phyloP scores from a whole-genome alignment of 306 rosid genomes.

The Acacia confusa region DNA sequence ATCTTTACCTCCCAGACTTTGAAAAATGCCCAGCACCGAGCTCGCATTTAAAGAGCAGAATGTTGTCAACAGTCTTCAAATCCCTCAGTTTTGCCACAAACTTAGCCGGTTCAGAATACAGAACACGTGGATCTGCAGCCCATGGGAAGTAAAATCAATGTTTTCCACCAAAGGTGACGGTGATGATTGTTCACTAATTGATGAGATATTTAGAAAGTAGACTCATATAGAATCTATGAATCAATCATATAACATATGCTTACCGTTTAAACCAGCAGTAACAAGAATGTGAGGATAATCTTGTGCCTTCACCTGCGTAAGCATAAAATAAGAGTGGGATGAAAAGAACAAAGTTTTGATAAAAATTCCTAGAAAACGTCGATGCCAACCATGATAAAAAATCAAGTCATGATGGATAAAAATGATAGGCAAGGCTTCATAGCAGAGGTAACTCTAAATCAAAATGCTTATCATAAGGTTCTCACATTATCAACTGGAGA shows the following conservation, averaged over 20 bases:
- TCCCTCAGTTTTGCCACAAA: slow-evolving; percentile 90
- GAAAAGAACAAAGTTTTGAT: slow-evolving; percentile 3
- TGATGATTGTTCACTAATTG: slow-evolving; percentile 22
- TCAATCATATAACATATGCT: slow-evolving; percentile 25
- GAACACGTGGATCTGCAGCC: slow-evolving; percentile 79
- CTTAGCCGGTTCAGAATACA: slow-evolving; percentile 92
- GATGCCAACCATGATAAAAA: slow-evolving; percentile 8
- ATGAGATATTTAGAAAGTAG: background rate
- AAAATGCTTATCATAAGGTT: slow-evolving; percentile 23
- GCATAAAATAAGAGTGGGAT: slow-evolving; percentile 31
- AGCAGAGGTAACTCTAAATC: slow-evolving; percentile 14
- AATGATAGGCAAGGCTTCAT: background rate
- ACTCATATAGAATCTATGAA: background rate
- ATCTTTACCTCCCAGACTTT: slow-evolving; percentile 84
- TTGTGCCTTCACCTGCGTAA: slow-evolving; percentile 72
- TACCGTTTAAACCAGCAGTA: slow-evolving; percentile 94
- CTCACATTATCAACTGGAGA: slow-evolving; percentile 95
- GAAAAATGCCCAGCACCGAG: slow-evolving; percentile 94
- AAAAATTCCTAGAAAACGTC: slow-evolving; percentile 9
- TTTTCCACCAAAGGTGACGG: slow-evolving; percentile 27
- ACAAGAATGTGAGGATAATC: slow-evolving; percentile 81
- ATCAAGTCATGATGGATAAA: slow-evolving; percentile 16
- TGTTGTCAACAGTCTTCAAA: slow-evolving; percentile 70
- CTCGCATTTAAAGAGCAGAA: slow-evolving; percentile 82
- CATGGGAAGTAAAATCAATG: slow-evolving; percentile 5